Evolutionary conservation across 345 rosid genomes (phyloP).

Genomic region (Hypericum perforatum): DNA sequence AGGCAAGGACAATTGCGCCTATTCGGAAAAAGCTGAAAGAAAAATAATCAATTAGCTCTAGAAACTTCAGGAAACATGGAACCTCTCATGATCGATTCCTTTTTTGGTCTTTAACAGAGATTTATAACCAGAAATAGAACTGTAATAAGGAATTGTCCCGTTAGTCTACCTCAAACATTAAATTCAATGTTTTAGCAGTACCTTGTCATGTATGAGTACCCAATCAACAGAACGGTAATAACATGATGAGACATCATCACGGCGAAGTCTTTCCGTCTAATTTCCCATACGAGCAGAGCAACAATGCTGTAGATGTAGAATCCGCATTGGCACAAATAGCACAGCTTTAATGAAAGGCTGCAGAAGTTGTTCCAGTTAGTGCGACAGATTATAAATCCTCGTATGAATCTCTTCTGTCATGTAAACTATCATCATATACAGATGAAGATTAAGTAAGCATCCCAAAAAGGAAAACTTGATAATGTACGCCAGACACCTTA

Average conservation of each 20-base stretch:
- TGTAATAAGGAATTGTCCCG: no score
- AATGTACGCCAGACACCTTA: background rate
- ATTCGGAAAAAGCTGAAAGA: conserved; percentile 65
- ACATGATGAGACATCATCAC: conserved; percentile 99
- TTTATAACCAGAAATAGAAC: no score
- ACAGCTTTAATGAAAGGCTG: conserved; percentile 62
- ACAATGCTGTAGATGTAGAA: conserved; percentile 72
- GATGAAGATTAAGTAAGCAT: no score
- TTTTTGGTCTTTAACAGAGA: no score
- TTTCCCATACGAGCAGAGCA: conserved; percentile 89
- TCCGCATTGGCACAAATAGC: conserved; percentile 93
- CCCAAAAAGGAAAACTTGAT: background rate
- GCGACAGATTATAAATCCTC: no score
- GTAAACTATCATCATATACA: no score
- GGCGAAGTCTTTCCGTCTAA: conserved; percentile 87
- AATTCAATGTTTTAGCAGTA: conserved; percentile 13
- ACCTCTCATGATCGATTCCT: background rate
- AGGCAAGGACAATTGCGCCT: conserved; percentile 72
- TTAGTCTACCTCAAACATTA: no score
- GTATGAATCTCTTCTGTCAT: no score
- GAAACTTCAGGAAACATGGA: background rate
- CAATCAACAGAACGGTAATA: conserved; percentile 63
- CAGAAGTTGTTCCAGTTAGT: background rate
- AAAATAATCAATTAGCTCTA: background rate
- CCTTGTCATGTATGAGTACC: conserved; percentile 75